Base-by-base conservation (phyloP, 495 filamentous ascomycete genomes). In the Aspergillus campestris region DNA sequence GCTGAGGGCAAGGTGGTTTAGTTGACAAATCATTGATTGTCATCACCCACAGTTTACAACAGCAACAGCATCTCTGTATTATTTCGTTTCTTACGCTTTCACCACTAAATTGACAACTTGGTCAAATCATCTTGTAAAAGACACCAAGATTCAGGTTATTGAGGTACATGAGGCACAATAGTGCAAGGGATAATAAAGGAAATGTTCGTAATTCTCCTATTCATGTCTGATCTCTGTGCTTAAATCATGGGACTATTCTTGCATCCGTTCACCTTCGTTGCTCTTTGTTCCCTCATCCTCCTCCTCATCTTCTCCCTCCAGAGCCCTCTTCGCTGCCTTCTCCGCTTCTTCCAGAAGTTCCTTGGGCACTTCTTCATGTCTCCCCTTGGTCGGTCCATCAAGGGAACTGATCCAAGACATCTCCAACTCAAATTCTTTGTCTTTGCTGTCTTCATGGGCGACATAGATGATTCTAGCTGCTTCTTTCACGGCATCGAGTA, bases 391-490 rank as follows among this genome's bases (percentile, higher is more conserved):
- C n/a, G 87, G 86, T 10, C 87, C 88, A 36, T 84, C 79, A 35
- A 78, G 56, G 14, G 75, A 79, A 65, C 87, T 94, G 53, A 97
- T 83, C 92, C 92, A 98, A 50, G 86, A 89, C 92, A 98, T 95
- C 74, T 98, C 92, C 31, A 98, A 72, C 76, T 98, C 94, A 54
- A 97, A 97, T 30, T 98, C 94, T 73, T 97, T 98, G 67, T 98
- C 92, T 62, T 86, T 86, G 76, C 87, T 95, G 59, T 98, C 92
- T 60, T 95, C 89, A 62, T 98, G 92, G 39, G 92, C 89, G 40
- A 94, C 79, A 64, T 95, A 90, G 65, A 98, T 95, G 56, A 98
- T 97, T 35, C 88, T 73, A 44, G 92, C 92, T 13, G 92, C 92
- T 71, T 97, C 89, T 73, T 94, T 96, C 52, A 97, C 89, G 29